Evolutionary conservation across 441 rosid genomes (phyloP).

Genomic region (Lepidium campestre): DNA sequence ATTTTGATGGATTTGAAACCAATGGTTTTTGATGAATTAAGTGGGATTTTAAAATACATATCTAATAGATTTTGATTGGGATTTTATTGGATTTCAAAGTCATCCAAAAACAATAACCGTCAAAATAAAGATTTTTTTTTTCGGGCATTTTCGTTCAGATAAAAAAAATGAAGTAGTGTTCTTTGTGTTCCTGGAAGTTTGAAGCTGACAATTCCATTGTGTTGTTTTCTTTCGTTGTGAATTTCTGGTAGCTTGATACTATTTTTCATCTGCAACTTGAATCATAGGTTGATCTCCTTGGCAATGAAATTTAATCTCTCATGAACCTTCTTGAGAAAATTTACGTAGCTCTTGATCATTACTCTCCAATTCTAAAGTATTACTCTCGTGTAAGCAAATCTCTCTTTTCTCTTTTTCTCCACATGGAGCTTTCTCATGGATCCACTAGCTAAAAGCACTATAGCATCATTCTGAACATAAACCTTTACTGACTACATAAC

Average conservation of each 20-base stretch:
- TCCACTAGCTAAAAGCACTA: constrained; percentile 95
- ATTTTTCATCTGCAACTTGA: neutral
- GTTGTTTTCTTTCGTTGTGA: neutral
- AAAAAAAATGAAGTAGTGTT: too few species aligned
- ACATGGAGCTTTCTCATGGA: constrained; percentile 88
- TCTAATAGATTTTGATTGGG: too few species aligned
- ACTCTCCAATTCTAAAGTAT: constrained; percentile 74
- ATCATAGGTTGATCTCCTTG: constrained; percentile 82
- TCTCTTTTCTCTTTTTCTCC: constrained; percentile 35
- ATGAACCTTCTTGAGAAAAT: constrained; percentile 71
- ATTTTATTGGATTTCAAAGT: too few species aligned
- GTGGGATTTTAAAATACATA: too few species aligned
- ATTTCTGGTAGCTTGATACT: neutral
- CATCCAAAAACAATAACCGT: too few species aligned
- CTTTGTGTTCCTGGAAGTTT: too few species aligned
- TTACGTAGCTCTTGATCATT: constrained; percentile 86
- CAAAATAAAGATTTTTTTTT: too few species aligned
- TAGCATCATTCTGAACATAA: constrained; percentile 90
- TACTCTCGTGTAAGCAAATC: constrained; percentile 78
- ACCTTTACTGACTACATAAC: constrained; percentile 71
- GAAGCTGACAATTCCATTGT: too few species aligned
- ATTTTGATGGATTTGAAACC: too few species aligned
- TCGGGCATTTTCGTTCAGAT: too few species aligned
- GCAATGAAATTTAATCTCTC: constrained; percentile 70
- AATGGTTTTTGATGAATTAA: too few species aligned